Conservation (phyloP, 176 grass and related monocot genomes). For the Hyparrhenia diplandra region DNA sequence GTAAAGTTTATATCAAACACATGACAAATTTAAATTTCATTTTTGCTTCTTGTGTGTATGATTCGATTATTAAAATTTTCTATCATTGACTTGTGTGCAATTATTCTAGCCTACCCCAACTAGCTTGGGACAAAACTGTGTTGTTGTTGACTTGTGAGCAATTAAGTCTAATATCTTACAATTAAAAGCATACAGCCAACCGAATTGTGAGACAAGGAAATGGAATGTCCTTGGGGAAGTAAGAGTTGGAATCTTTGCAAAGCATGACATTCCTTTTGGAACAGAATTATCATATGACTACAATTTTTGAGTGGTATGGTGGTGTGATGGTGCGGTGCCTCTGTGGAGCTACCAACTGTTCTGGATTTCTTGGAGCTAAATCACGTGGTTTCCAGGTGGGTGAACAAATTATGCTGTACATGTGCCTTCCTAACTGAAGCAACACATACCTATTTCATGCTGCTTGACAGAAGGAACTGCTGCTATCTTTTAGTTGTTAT, state of each 20-base stretch:
- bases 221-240: slow-evolving; percentile 92
- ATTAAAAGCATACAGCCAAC: slow-evolving; percentile 66
- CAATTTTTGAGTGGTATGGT: slow-evolving; percentile 99
- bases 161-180: slow-evolving; percentile 29
- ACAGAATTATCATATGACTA: slow-evolving; percentile 88
- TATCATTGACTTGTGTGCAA: too few relatives aligned
- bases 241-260: slow-evolving; percentile 98
- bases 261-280: slow-evolving; percentile 75
- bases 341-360: slow-evolving; percentile 82
- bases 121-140: too few relatives aligned
- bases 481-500: background rate
- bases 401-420: background rate
- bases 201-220: slow-evolving; percentile 94
- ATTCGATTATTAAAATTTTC: background rate
- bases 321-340: slow-evolving; percentile 83
- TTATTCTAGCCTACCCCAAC: too few relatives aligned
- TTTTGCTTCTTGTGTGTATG: background rate
- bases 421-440: slow-evolving; percentile 18
- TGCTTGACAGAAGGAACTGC: background rate
- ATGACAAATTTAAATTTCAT: background rate
- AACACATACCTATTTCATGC: background rate
- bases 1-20: slow-evolving; percentile 29
- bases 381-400: slow-evolving; percentile 92
- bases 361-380: slow-evolving; percentile 98
- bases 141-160: slow-evolving; percentile 8